These are phyloP conservation scores for Suhomyces tanzawaensis DNA, from an alignment of 805 yeast genomes.

Conservation along the genomic window DNA sequence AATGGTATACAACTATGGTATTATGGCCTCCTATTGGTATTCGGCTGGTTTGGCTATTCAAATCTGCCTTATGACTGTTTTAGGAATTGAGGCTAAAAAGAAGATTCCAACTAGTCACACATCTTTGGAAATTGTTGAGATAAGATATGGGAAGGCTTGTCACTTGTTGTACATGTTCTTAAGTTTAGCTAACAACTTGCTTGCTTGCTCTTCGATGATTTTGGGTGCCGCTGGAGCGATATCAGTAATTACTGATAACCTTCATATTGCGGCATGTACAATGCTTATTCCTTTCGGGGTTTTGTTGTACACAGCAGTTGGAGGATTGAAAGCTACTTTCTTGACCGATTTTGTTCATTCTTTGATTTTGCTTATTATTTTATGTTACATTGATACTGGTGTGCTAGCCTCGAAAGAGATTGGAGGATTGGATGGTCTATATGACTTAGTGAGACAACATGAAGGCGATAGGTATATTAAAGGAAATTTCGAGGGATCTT, in stretches of 20 bases:
- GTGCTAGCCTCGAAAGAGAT: constrained; percentile 66
- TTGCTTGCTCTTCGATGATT: too few species aligned
- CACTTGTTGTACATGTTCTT: constrained; percentile 72
- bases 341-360: constrained; percentile 46
- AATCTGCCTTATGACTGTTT: constrained; percentile 77
- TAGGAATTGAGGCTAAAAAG: constrained; percentile 86
- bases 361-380: constrained; percentile 65
- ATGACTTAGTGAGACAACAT: constrained; percentile 64
- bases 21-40: constrained; percentile 77
- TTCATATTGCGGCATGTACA: too few species aligned
- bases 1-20: constrained; percentile 72
- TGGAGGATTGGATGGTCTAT: constrained; percentile 82
- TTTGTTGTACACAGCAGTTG: constrained; percentile 41
- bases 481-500: constrained; percentile 85
- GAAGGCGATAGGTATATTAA: constrained; percentile 62
- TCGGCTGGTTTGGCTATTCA: constrained; percentile 93
- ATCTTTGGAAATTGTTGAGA: constrained; percentile 77
- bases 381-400: constrained; percentile 78
- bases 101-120: constrained; percentile 93
- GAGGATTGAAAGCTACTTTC: constrained; percentile 47
- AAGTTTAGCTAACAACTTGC: constrained; percentile 82
- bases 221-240: too few species aligned
- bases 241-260: too few species aligned
- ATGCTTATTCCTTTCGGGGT: constrained; percentile 82
- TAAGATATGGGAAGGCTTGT: constrained; percentile 74